These are phyloP conservation scores for Lentinula sp. DNA, from an alignment of 768 basidiomycete genomes.

Conservation along the genomic window DNA sequence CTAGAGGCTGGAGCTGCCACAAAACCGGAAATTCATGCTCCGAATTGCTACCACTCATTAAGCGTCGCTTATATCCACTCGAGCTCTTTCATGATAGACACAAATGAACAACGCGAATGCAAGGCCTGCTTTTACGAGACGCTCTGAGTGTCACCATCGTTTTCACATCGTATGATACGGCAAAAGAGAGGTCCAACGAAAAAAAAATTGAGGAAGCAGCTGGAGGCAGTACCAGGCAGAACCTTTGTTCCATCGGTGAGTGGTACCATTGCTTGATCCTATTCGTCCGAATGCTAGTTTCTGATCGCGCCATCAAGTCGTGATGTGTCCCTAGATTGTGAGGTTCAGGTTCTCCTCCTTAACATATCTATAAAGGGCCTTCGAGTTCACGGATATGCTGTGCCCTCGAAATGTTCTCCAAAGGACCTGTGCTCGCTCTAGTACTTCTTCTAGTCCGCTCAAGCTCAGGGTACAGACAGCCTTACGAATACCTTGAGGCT, in stretches of 20 bases:
- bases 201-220: too few relatives aligned
- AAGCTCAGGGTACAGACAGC: background rate
- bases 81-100: too few relatives aligned
- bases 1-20: too few relatives aligned
- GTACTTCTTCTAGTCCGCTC: background rate
- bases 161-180: too few relatives aligned
- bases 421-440: background rate
- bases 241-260: background rate
- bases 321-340: background rate
- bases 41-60: too few relatives aligned
- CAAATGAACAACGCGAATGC: too few relatives aligned
- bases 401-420: background rate
- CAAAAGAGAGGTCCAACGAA: too few relatives aligned
- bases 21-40: too few relatives aligned
- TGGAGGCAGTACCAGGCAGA: background rate
- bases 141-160: too few relatives aligned
- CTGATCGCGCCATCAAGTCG: background rate
- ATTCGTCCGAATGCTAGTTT: background rate
- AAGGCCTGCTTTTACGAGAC: too few relatives aligned
- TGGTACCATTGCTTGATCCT: background rate
- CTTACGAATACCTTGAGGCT: background rate
- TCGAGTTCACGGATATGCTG: background rate
- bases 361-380: background rate
- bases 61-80: too few relatives aligned
- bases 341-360: background rate